Evolutionary conservation across 148 eudicot genomes (phyloP).

Genomic region (Diospyros kaki): DNA sequence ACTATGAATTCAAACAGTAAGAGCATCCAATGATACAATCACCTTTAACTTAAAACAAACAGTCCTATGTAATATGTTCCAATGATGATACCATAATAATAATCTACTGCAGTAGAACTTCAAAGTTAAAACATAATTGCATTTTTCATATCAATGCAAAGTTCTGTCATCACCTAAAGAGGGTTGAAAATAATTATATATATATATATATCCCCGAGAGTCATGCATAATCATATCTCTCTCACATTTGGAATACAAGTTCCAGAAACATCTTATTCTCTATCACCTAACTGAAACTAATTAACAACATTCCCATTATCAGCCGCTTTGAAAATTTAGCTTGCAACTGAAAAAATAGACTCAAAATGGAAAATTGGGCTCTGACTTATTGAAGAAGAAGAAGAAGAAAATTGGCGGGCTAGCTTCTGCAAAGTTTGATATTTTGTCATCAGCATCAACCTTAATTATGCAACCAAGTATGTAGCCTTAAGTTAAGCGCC

Average conservation of each 20-base stretch:
- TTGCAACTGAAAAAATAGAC: background rate
- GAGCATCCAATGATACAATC: too few species aligned
- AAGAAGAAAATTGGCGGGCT: background rate
- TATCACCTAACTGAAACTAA: background rate
- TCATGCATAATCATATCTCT: background rate
- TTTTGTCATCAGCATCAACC: constrained; percentile 2
- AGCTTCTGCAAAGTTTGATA: background rate
- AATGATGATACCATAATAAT: too few species aligned
- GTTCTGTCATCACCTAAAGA: background rate
- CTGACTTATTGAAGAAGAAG: background rate
- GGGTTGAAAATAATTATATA: too few species aligned
- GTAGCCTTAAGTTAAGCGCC: constrained; percentile 11
- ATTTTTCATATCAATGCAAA: too few species aligned
- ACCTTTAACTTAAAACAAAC: too few species aligned
- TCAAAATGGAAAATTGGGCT: constrained; percentile 4
- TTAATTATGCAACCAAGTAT: background rate
- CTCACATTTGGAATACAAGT: background rate
- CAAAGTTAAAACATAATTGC: too few species aligned
- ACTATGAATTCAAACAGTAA: too few species aligned
- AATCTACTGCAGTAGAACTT: too few species aligned
- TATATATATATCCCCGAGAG: background rate
- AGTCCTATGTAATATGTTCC: too few species aligned
- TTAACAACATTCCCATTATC: background rate
- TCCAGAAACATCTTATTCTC: constrained; percentile 1
- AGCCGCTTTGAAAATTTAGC: background rate